Conservation (phyloP, 2,329 filamentous ascomycete species). For the Botrytis galanthina region DNA sequence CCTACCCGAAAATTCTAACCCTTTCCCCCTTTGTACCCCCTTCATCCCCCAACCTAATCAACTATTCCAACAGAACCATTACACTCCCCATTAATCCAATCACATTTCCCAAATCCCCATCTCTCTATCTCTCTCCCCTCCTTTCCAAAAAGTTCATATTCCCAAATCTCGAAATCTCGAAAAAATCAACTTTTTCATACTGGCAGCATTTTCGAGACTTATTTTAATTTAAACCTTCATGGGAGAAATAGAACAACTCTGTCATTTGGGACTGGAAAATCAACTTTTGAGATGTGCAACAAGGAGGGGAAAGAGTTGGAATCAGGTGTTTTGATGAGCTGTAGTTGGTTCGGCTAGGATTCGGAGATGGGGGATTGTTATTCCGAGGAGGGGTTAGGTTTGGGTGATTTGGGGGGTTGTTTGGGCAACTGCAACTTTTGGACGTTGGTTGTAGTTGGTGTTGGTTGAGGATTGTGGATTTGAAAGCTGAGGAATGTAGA, state of each 20-base stretch:
- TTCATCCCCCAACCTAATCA: neutral
- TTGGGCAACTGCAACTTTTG: neutral
- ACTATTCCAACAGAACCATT: neutral
- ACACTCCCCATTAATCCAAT: neutral
- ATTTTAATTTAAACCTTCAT: neutral
- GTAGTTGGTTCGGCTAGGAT: neutral
- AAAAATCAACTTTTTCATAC: neutral
- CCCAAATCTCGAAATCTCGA: neutral
- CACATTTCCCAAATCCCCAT: neutral
- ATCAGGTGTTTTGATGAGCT: neutral
- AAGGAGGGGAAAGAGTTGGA: neutral
- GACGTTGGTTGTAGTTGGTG: neutral
- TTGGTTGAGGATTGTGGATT: neutral
- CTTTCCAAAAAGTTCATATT: neutral
- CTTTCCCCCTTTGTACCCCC: neutral
- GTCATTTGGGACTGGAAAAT: neutral
- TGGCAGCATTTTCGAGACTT: neutral
- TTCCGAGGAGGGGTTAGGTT: neutral
- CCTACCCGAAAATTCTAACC: too few relatives aligned
- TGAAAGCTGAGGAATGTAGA: too few relatives aligned
- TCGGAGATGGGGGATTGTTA: neutral
- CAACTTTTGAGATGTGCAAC: neutral
- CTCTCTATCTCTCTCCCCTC: fast-evolving
- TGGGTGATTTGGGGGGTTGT: neutral
- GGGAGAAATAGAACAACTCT: neutral